Evolutionary conservation across 345 rosid species (phyloP).

Genomic region (Murraya koenigii): DNA sequence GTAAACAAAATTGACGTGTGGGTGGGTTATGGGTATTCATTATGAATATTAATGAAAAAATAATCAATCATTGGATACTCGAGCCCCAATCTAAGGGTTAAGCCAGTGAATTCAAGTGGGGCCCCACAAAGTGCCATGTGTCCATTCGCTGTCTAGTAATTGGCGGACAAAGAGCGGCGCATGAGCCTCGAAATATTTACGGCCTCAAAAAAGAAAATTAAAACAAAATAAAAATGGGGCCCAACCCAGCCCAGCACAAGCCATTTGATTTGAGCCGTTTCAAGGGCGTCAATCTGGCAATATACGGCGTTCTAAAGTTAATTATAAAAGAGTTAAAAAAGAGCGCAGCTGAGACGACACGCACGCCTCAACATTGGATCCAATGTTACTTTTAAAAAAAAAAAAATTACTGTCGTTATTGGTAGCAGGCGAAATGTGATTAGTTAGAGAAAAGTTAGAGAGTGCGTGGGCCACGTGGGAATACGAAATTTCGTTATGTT

Average conservation of each 20-base stretch:
- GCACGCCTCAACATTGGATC: conserved; percentile 27
- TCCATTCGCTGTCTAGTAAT: conserved; percentile 4
- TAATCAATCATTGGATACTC: conserved; percentile 18
- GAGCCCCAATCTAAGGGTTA: background rate
- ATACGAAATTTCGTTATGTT: no score
- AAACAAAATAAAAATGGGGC: background rate
- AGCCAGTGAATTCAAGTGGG: background rate
- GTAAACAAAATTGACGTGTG: no score
- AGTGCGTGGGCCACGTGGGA: no score
- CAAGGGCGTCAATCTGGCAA: background rate
- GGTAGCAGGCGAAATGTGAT: background rate
- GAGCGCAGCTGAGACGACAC: conserved; percentile 2
- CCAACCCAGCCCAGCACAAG: background rate
- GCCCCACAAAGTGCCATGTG: background rate
- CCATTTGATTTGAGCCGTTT: conserved; percentile 2
- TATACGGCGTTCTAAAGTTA: background rate
- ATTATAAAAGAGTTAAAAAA: background rate
- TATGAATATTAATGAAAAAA: background rate
- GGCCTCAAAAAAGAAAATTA: background rate
- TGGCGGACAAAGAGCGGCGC: conserved; percentile 35
- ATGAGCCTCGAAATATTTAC: conserved; percentile 12
- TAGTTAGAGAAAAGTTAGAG: no score
- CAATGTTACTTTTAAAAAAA: background rate
- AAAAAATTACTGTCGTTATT: background rate
- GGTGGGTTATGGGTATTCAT: background rate